Evolutionary conservation across 805 yeast species (phyloP).

Genomic region (Cyberlindnera meyerae): DNA sequence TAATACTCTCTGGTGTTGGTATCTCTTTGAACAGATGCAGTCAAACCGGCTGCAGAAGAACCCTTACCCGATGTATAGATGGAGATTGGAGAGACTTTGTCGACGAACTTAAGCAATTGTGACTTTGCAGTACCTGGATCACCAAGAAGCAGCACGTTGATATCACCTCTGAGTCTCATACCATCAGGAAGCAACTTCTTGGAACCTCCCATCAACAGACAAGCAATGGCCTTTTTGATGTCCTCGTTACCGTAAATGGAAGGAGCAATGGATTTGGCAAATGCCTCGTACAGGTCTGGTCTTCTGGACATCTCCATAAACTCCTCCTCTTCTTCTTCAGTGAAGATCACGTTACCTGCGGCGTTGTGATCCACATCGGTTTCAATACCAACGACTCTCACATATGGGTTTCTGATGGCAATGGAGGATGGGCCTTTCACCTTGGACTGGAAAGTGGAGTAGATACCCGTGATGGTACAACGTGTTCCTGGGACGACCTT

Average conservation of each 20-base stretch:
- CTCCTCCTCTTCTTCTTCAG: constrained; percentile 93
- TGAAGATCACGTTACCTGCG: constrained; percentile 55
- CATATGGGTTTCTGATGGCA: constrained; percentile 90
- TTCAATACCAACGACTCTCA: constrained; percentile 81
- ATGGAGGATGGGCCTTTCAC: constrained; percentile 56
- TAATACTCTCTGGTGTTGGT: constrained; percentile 83
- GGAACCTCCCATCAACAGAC: constrained; percentile 91
- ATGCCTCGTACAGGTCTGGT: constrained; percentile 81
- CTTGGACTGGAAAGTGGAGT: constrained; percentile 82
- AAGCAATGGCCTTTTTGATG: constrained; percentile 89
- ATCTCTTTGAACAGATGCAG: constrained; percentile 96
- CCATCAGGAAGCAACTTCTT: constrained; percentile 92
- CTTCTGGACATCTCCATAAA: constrained; percentile 74
- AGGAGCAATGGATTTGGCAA: constrained; percentile 89
- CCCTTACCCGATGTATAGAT: constrained; percentile 99
- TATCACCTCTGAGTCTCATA: constrained; percentile 94
- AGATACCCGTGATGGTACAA: constrained; percentile 87
- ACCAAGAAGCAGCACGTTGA: constrained; percentile 87
- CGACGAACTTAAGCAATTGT: constrained; percentile 90
- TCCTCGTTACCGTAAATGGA: constrained; percentile 92
- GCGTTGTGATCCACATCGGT: constrained; percentile 73
- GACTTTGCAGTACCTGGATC: constrained; percentile 99
- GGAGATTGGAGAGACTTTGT: constrained; percentile 89
- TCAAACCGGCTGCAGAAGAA: constrained; percentile 98
- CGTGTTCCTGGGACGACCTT: constrained; percentile 92